Percentiles rank a stretch among this genome's conserved stretches.
phyloP scores from a whole-genome alignment of 441 rosid genomes.

The Erysimum cheiri region DNA sequence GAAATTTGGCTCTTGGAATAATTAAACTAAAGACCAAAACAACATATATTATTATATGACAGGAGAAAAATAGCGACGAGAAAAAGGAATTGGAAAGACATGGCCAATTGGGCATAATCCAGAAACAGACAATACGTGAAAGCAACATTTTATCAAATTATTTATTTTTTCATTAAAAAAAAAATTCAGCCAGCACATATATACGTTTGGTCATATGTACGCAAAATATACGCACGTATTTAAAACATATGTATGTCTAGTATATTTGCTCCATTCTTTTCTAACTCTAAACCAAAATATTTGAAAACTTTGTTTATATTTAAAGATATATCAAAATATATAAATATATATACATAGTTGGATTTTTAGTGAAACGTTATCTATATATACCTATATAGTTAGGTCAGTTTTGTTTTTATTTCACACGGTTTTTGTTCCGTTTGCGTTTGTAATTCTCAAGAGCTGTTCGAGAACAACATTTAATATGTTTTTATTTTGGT shows the following conservation, averaged over 20 bases:
- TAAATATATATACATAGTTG: neutral
- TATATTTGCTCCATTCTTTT: neutral
- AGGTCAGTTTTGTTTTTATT: neutral
- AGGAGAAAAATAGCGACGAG: constrained; percentile 16
- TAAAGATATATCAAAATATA: too few species aligned
- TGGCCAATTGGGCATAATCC: constrained; percentile 33
- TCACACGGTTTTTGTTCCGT: neutral
- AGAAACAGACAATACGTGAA: constrained; percentile 45
- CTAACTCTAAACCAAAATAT: too few species aligned
- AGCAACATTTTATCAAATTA: constrained; percentile 45
- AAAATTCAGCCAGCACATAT: constrained; percentile 34
- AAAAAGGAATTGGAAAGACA: constrained; percentile 18
- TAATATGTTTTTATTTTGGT: too few species aligned
- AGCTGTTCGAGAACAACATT: too few species aligned
- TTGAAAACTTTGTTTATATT: too few species aligned
- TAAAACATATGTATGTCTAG: neutral
- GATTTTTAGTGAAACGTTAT: neutral
- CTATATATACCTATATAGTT: neutral
- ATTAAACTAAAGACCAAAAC: constrained; percentile 29
- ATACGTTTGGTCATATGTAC: constrained; percentile 24
- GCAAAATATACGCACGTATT: constrained; percentile 13
- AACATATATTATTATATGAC: constrained; percentile 33
- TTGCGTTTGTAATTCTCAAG: neutral
- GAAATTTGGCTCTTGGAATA: constrained; percentile 35
- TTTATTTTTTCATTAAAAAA: constrained; percentile 9